These are phyloP conservation scores for Gynochthodes officinalis DNA, from an alignment of 257 asterid genomes.

Conservation along the genomic window DNA sequence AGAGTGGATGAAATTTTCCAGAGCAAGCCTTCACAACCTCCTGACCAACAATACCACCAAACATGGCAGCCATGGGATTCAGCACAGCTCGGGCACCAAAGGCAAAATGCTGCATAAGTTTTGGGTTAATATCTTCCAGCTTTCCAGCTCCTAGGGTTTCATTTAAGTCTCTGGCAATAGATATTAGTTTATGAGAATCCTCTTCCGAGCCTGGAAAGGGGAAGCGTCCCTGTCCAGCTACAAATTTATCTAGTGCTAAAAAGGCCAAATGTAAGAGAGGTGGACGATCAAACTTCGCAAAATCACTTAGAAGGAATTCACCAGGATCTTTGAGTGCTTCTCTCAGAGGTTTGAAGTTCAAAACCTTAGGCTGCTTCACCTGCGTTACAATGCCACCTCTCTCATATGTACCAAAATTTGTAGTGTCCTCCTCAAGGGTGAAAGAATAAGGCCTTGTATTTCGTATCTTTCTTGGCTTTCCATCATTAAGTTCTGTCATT, in stretches of 20 bases:
- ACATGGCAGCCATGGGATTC: slow-evolving; percentile 98
- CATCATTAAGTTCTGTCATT: slow-evolving; percentile 89
- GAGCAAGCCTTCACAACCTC: slow-evolving; percentile 97
- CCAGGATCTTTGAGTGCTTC: slow-evolving; percentile 84
- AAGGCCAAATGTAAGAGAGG: slow-evolving; percentile 91
- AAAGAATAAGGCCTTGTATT: slow-evolving; percentile 78
- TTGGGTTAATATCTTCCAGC: slow-evolving; percentile 65
- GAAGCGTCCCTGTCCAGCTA: slow-evolving; percentile 54
- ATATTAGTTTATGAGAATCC: slow-evolving; percentile 73
- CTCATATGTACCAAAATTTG: slow-evolving; percentile 62
- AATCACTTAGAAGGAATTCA: slow-evolving; percentile 86
- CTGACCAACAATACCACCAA: slow-evolving; percentile 97
- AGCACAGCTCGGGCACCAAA: slow-evolving; percentile 89
- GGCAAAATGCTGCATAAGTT: slow-evolving; percentile 68
- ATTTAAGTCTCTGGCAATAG: slow-evolving; percentile 57
- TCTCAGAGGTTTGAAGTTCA: slow-evolving; percentile 75
- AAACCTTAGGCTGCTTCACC: slow-evolving; percentile 82
- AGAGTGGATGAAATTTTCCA: slow-evolving; percentile 90
- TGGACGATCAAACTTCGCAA: slow-evolving; percentile 87
- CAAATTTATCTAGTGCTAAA: slow-evolving; percentile 73
- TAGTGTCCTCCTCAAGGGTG: slow-evolving; percentile 81
- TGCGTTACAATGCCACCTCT: slow-evolving; percentile 91
- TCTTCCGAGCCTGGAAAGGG: slow-evolving; percentile 91
- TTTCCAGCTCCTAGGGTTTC: slow-evolving; percentile 62
- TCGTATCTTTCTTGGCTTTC: slow-evolving; percentile 80